Evolutionary conservation across 768 basidiomycete genomes (phyloP).

Genomic region (Rhodosporidiobolus odoratus): DNA sequence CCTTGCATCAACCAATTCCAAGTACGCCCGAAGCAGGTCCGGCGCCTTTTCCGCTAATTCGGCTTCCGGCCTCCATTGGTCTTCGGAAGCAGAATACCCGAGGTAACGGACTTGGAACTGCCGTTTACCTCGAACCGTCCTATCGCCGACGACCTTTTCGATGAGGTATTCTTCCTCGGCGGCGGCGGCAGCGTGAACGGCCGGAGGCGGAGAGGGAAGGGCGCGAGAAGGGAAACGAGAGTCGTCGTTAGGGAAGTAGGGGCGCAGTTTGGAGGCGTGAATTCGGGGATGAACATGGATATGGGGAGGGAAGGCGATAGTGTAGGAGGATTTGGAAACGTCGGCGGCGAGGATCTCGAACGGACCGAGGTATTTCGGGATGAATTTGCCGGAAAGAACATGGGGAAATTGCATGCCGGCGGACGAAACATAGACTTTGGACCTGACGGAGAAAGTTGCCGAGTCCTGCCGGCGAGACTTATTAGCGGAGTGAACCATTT

Average conservation of each 20-base stretch:
- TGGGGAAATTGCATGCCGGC: not conserved
- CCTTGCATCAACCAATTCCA: too few species aligned
- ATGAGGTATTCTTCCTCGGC: not conserved
- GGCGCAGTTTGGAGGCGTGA: constrained; percentile 10
- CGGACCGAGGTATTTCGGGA: constrained; percentile 3
- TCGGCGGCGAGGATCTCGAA: not conserved
- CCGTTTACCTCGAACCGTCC: not conserved
- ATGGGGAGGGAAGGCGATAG: not conserved
- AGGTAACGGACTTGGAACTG: constrained; percentile 4
- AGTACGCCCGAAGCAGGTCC: not conserved
- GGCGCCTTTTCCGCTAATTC: not conserved
- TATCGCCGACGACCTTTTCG: constrained; percentile 7
- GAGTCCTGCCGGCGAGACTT: not conserved
- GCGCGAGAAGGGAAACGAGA: constrained; percentile 10
- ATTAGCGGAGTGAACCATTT: constrained; percentile 6
- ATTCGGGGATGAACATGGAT: not conserved
- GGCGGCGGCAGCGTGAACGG: not conserved
- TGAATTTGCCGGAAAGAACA: not conserved
- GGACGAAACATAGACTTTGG: not conserved
- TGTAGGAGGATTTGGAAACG: not conserved
- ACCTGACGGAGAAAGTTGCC: not conserved
- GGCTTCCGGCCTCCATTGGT: not conserved
- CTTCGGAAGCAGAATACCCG: constrained; percentile 2
- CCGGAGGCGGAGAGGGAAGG: not conserved
- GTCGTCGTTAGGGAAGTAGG: constrained; percentile 12